Conservation (phyloP, 1,139 yeast species). For the Yueomyces sp. region DNA sequence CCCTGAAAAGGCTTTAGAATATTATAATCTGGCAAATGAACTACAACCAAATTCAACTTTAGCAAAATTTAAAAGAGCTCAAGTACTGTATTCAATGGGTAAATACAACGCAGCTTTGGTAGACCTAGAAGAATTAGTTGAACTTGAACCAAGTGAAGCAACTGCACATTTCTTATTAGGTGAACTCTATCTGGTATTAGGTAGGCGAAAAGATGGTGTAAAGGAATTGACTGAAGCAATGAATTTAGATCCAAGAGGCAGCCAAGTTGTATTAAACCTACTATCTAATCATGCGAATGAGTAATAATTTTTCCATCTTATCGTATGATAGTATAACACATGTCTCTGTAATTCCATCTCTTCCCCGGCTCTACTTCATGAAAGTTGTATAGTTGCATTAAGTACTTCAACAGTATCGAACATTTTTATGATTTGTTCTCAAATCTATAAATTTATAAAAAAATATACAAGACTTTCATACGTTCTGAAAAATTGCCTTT, state of each 20-base stretch:
- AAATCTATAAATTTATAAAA: too few species aligned
- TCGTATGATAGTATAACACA: too few species aligned
- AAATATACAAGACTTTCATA: too few species aligned
- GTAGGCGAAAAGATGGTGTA: slow-evolving; percentile 66
- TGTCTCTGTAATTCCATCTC: too few species aligned
- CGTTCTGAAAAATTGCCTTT: too few species aligned
- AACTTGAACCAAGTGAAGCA: slow-evolving; percentile 87
- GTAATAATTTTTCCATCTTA: too few species aligned
- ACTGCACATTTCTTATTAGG: slow-evolving; percentile 85
- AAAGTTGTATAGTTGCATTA: too few species aligned
- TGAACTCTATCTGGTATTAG: slow-evolving; percentile 67
- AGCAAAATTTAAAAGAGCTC: slow-evolving; percentile 84
- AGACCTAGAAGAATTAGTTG: slow-evolving; percentile 59
- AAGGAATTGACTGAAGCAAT: slow-evolving; percentile 81
- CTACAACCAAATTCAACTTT: slow-evolving; percentile 79
- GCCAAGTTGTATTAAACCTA: slow-evolving; percentile 76
- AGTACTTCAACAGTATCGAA: too few species aligned
- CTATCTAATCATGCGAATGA: slow-evolving; percentile 19
- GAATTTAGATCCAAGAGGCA: slow-evolving; percentile 88
- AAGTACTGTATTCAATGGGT: slow-evolving; percentile 59
- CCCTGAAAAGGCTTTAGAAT: slow-evolving; percentile 61
- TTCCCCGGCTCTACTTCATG: too few species aligned
- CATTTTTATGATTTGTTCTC: too few species aligned
- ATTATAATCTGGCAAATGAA: slow-evolving; percentile 73
- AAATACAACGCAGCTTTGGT: slow-evolving; percentile 59